Base-by-base conservation (phyloP, 2,329 filamentous ascomycete genomes). In the Claviceps sorghi region DNA sequence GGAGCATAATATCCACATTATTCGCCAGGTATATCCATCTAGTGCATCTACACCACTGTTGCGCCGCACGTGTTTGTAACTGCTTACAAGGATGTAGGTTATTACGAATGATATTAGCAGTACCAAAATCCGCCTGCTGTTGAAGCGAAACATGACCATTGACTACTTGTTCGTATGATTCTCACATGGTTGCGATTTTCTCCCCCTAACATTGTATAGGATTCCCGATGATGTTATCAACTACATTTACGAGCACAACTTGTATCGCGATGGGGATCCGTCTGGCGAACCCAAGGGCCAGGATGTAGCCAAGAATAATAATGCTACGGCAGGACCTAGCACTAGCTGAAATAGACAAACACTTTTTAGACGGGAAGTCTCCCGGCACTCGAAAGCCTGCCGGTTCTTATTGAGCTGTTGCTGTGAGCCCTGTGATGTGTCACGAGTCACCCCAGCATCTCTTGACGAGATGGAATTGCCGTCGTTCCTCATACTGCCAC, bases 41-140 rank as follows among this genome's bases (percentile, higher is more conserved):
- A 26, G 51, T 21, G 2, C 9, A 15, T 17, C 41, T 40, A 11
- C 9, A 6, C 3, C 17, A 19, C 2, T 38, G 32, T 22, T 19
- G 5, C 15, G 26, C 2, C 32, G 15, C 34, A 10, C 19, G 4
- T 44, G 10, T 10, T 46, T 15, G 10, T 10, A n/a, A 30, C 36
- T 15, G 49, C 45, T 29, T 3, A 26, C 36, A 7, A 19, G 29
- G 21, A 44, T 26, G 40, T 36, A 54, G 58, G 63, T 67, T 36
- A 78, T 95, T 50, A 90, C 95, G 59, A 91, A 91, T 65, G 86
- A 94, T 61, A 83, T 93, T 53, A 88, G 84, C 61, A 89, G 84
- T 56, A 83, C 80, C 13, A 82, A 95, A 71, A 90, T 95, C 55
- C 80, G 90, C 43, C 72, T 94, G 3, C 87, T 94, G 63, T 67